These are phyloP conservation scores for Tetrahymena borealis DNA, from an alignment of 73 alveolate genomes.

Conservation along the genomic window DNA sequence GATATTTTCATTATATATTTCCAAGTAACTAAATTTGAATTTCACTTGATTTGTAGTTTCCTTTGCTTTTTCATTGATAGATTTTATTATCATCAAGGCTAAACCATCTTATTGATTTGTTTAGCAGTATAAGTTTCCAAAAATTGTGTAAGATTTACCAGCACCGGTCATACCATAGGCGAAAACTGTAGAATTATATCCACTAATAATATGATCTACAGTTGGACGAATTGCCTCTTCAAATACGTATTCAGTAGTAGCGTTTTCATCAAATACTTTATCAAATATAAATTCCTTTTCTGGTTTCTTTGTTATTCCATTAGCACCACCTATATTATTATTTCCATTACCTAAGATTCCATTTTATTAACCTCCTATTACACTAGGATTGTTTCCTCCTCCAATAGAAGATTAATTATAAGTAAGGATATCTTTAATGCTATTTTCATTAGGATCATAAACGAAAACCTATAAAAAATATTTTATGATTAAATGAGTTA, in stretches of 20 bases:
- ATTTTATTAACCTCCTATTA: not conserved
- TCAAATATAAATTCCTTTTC: constrained; percentile 74
- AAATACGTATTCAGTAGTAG: constrained; percentile 78
- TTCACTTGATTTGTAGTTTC: not conserved
- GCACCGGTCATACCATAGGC: constrained; percentile 86
- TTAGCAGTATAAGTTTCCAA: constrained; percentile 27
- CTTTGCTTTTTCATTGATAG: not conserved
- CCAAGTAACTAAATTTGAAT: constrained; percentile 66
- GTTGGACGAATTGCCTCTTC: constrained; percentile 79
- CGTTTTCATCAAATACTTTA: constrained; percentile 68
- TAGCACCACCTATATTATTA: not conserved
- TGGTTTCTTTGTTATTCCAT: not conserved
- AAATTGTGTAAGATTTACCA: constrained; percentile 88
- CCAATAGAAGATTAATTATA: not conserved
- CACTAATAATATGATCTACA: constrained; percentile 73
- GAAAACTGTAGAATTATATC: constrained; percentile 82
- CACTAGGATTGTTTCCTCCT: not conserved
- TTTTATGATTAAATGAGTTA: not conserved
- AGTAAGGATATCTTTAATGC: not conserved
- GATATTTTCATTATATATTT: constrained; percentile 79
- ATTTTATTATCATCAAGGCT: not conserved
- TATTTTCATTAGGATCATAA: not conserved
- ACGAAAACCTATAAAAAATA: not conserved
- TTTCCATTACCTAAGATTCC: not conserved
- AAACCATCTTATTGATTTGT: not conserved